Base-by-base conservation (phyloP, 331 rosid genomes). In the Telfairia occidentalis region DNA sequence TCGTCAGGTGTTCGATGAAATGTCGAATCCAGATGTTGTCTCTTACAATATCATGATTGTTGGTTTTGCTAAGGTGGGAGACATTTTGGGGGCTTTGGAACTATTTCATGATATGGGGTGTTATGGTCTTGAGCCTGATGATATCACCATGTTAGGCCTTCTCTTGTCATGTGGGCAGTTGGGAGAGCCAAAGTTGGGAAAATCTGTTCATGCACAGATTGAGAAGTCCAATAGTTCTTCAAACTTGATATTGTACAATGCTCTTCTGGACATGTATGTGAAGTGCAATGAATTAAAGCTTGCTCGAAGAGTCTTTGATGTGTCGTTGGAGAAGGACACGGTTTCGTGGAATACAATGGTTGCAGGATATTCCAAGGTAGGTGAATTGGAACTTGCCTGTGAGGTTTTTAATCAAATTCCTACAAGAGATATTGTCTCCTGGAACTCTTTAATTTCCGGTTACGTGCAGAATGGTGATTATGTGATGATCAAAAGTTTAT, bases 141-240 rank as follows among this genome's bases (percentile, higher is more conserved):
- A 84, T 53, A 77, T 71, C 77, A 82, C 90, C 71, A 77, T 83
- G 57, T 43, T 84, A 30, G 87, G 92, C 63, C 88, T 88, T 46
- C 71, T 84, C 49, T 4, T 86, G 76, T 82, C 65, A 23, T 88
- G 88, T 61, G 87, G 87, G 37, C 81, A 38, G 21, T 55, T 81
- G 52, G 78, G 83, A 75, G 82, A 82, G 80, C 38, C 65, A 10
- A 74, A 55, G 60, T 73, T 88, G 48, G 92, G 88, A 63, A 88
- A 81, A 76, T 88, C 92, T 77, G 82, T 82, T 71, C 92, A 88
- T 82, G 84, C 82, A 40, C 81, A 89, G 92, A 82, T 84, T 71
- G 82, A 81, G 78, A 81, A 86, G 64, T 61, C 24, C 52, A 49
- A 57, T 49, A 71, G 78, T 61, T 79, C 80, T 85, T 82, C 82